phyloP scores from a whole-genome alignment of 2,329 filamentous ascomycete species.

The Cercospora sesami region DNA sequence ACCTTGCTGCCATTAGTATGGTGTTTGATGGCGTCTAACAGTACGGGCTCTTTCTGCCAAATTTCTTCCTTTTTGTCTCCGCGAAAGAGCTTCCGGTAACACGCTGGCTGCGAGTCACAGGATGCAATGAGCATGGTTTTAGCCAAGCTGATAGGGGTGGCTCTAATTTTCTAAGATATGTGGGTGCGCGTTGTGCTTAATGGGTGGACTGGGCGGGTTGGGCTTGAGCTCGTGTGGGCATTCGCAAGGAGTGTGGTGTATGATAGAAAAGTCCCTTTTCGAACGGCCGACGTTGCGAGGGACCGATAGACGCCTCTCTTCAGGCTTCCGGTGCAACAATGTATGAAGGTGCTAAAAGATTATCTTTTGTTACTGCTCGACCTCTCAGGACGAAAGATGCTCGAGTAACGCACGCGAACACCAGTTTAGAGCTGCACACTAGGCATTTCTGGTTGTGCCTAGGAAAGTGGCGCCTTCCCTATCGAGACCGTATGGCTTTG shows the following conservation, averaged over 20 bases:
- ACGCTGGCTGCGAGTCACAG: not conserved
- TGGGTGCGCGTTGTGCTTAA: not conserved
- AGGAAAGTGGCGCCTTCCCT: not conserved
- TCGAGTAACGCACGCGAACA: not conserved
- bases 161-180: not conserved
- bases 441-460: not conserved
- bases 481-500: not conserved
- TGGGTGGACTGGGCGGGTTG: not conserved
- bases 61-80: not conserved
- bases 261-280: not conserved
- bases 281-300: not conserved
- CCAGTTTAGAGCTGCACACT: not conserved
- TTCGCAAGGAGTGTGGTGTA: not conserved
- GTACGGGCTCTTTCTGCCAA: not conserved
- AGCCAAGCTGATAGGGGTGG: not conserved
- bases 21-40: not conserved
- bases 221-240: not conserved
- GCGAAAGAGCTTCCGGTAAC: not conserved
- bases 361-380: not conserved
- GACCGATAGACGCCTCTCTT: not conserved
- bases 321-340: not conserved
- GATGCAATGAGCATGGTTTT: not conserved
- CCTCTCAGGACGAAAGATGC: not conserved
- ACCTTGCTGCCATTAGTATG: not conserved
- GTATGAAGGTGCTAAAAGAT: not conserved